Evolutionary conservation across 306 rosid species (phyloP).

Genomic region (Casuarina glauca): DNA sequence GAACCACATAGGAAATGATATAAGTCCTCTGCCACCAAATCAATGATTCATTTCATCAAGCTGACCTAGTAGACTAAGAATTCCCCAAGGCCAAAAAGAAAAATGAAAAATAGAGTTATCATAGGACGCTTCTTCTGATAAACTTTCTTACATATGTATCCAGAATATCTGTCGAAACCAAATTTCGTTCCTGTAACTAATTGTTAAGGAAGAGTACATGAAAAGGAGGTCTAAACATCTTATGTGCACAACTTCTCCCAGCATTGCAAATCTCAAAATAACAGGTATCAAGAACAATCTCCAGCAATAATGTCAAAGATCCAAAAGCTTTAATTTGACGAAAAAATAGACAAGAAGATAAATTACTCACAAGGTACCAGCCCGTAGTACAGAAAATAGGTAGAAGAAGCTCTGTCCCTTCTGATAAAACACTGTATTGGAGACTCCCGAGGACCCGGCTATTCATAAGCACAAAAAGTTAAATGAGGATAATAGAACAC

Average conservation of each 20-base stretch:
- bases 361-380: constrained; percentile 71
- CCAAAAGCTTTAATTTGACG: neutral
- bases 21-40: constrained; percentile 13
- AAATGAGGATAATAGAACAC: constrained; percentile 10
- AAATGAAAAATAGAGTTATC: neutral
- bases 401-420: constrained; percentile 75
- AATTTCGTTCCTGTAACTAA: neutral
- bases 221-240: neutral
- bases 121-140: neutral
- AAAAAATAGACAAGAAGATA: neutral
- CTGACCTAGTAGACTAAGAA: neutral
- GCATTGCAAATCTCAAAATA: neutral
- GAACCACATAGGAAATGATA: constrained; percentile 12
- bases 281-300: constrained; percentile 12
- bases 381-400: constrained; percentile 64
- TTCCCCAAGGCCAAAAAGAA: neutral
- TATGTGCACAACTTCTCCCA: neutral
- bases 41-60: constrained; percentile 12
- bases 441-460: constrained; percentile 89
- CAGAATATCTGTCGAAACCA: neutral
- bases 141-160: neutral
- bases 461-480: constrained; percentile 19
- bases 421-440: constrained; percentile 78
- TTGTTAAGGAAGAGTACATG: neutral
- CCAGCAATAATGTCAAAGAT: constrained; percentile 5